Conservation (phyloP, 371 early-diverging fungal species). For the Haplosporangium sp. region DNA sequence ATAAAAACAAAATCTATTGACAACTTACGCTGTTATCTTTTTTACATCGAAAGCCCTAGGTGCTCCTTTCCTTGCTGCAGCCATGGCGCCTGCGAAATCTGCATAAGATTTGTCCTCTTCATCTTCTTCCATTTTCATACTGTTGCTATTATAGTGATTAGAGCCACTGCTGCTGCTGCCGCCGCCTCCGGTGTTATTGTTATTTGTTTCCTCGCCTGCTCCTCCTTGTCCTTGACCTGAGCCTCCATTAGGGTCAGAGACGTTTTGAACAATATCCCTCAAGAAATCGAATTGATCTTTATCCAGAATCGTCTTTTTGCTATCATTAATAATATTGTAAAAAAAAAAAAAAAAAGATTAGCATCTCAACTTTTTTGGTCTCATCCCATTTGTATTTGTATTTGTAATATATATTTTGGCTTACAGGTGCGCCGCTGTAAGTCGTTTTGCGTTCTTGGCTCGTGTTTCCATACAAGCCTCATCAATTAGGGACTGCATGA, state of each 20-base stretch:
- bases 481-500: conserved; percentile 92
- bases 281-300: conserved; percentile 95
- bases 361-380: background rate
- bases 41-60: background rate
- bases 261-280: conserved; percentile 86
- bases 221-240: conserved; percentile 19
- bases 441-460: conserved; percentile 80
- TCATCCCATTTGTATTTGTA: background rate
- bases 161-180: conserved; percentile 12
- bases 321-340: conserved; percentile 35
- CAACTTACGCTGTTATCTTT: conserved; percentile 23
- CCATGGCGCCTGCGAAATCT: conserved; percentile 40
- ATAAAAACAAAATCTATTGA: no score
- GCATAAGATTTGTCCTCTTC: conserved; percentile 25
- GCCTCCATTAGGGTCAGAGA: conserved; percentile 79
- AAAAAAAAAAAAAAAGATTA: no score
- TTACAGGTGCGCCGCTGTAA: conserved; percentile 90
- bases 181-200: conserved; percentile 8
- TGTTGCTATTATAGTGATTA: conserved; percentile 2
- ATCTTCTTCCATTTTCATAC: conserved; percentile 44
- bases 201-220: conserved; percentile 5
- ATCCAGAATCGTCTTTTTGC: conserved; percentile 86
- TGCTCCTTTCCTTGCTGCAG: conserved; percentile 41
- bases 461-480: conserved; percentile 89
- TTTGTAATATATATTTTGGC: conserved; percentile 10